phyloP scores from a whole-genome alignment of 139 green algal genomes.

The Chlorella sp. region DNA sequence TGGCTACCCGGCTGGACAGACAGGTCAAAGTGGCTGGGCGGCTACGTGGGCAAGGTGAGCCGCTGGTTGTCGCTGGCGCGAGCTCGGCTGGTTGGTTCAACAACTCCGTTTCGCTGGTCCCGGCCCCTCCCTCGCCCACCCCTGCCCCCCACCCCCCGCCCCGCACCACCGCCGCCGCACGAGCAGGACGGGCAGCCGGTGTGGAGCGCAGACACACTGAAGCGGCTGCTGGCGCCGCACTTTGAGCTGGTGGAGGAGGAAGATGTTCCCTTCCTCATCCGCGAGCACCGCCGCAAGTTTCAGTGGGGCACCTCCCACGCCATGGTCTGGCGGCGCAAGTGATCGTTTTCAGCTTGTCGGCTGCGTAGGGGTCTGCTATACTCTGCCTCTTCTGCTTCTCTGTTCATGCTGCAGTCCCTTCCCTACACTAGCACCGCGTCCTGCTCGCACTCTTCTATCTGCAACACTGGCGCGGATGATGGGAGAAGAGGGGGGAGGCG shows the following conservation, averaged over 20 bases:
- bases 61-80: not conserved
- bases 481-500: no score
- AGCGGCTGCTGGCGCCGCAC: constrained; percentile 22
- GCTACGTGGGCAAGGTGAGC: constrained; percentile 37
- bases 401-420: no score
- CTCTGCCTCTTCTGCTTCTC: no score
- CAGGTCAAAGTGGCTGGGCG: constrained; percentile 61
- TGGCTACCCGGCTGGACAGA: constrained; percentile 73
- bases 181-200: constrained; percentile 32
- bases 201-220: constrained; percentile 43
- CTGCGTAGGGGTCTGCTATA: no score
- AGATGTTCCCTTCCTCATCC: constrained; percentile 61
- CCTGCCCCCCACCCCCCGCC: no score
- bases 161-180: no score
- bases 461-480: no score
- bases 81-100: not conserved
- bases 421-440: no score
- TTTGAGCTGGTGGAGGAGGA: constrained; percentile 49
- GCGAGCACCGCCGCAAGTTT: constrained; percentile 69
- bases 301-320: constrained; percentile 57
- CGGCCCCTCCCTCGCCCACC: not conserved
- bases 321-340: constrained; percentile 39
- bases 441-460: no score
- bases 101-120: not conserved
- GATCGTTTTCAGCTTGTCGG: no score